A percentile compares a stretch with the other conserved stretches of the same genome.
These are phyloP conservation scores for Toxoplasma gondii DNA, from an alignment of 169 alveolate genomes.

Conservation along the genomic window DNA sequence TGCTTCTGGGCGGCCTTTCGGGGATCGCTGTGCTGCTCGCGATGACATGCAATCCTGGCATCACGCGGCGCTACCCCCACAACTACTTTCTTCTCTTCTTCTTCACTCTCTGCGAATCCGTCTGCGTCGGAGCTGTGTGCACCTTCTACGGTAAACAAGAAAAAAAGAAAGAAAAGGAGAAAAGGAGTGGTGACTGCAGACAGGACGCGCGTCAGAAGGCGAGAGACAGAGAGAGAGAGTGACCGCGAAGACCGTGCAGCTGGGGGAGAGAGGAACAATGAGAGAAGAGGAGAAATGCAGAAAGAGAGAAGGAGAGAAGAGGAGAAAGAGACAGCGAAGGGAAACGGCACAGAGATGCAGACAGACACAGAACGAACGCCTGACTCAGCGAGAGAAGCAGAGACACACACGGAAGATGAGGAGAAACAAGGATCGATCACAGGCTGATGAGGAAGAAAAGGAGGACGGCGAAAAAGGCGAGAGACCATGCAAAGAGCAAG, in stretches of 20 bases:
- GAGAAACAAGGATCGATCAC: no score
- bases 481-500: no score
- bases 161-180: not conserved
- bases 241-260: not conserved
- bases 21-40: conserved; percentile 7
- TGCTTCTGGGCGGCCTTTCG: not conserved
- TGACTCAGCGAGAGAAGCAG: no score
- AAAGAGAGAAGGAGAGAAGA: not conserved
- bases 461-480: no score
- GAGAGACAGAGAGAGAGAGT: not conserved
- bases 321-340: not conserved
- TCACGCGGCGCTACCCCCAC: conserved; percentile 21
- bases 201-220: not conserved
- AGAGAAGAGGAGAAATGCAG: not conserved
- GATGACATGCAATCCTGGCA: not conserved
- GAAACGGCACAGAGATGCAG: not conserved
- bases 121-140: not conserved
- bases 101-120: conserved; percentile 28
- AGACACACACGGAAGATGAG: no score
- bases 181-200: not conserved
- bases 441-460: no score
- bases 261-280: not conserved
- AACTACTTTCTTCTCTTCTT: conserved; percentile 19
- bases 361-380: no score
- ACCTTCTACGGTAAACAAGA: not conserved